Percentiles rank a stretch among this genome's conserved stretches.
These are phyloP conservation scores for Rhexocercosporidium sp. DNA, from an alignment of 2,329 filamentous ascomycete species.

Conservation along the genomic window DNA sequence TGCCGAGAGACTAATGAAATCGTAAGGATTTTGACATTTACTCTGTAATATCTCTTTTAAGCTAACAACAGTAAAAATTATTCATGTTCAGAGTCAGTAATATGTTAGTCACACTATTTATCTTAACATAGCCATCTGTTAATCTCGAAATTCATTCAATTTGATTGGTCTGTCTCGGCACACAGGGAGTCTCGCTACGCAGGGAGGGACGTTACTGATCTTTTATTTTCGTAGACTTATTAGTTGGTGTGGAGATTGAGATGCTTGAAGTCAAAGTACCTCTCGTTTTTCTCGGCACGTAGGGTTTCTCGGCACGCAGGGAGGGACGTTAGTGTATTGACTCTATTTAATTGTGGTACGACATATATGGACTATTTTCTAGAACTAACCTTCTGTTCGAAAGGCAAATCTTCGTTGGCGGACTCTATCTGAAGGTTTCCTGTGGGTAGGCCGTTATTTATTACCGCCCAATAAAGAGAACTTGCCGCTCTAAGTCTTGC, in stretches of 20 bases:
- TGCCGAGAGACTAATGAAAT: neutral
- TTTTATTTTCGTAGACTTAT: no score
- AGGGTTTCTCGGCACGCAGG: no score
- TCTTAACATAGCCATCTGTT: neutral
- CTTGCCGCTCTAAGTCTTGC: slow-evolving; percentile 26
- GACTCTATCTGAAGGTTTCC: slow-evolving; percentile 26
- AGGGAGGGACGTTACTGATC: neutral
- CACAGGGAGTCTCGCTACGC: neutral
- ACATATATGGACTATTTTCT: slow-evolving; percentile 21
- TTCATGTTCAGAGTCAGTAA: no score
- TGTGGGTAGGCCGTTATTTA: slow-evolving; percentile 24
- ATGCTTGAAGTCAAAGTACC: no score
- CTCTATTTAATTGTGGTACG: neutral
- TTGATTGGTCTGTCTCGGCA: neutral
- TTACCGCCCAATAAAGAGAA: slow-evolving; percentile 22
- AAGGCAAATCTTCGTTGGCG: slow-evolving; percentile 22
- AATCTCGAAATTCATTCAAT: neutral
- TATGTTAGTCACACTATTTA: no score
- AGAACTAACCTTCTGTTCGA: slow-evolving; percentile 27
- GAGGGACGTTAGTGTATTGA: no score
- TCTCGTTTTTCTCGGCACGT: no score
- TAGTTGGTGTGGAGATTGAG: no score
- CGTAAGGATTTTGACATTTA: no score
- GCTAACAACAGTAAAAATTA: no score
- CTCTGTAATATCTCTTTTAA: no score